Conservation (phyloP, 192 early-diverging fungal species). For the Rhizophagus clarus region DNA sequence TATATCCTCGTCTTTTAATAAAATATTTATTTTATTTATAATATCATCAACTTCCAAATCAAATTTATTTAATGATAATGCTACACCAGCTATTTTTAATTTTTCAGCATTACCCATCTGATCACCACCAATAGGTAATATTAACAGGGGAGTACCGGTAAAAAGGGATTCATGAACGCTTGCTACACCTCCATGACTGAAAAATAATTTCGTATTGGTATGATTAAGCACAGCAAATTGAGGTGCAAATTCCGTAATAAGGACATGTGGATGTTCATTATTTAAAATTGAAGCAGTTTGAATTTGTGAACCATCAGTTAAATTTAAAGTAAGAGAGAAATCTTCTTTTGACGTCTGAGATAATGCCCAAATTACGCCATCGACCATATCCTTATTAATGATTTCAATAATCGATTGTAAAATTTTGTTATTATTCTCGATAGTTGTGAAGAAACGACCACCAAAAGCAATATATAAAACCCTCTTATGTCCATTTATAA, state of each 20-base stretch:
- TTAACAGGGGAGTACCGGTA: slow-evolving; percentile 8
- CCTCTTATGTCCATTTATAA: slow-evolving; percentile 25
- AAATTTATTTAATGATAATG: no score
- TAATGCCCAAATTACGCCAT: slow-evolving; percentile 42
- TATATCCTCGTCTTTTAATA: no score
- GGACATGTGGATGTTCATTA: slow-evolving; percentile 16
- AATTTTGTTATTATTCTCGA: slow-evolving; percentile 20
- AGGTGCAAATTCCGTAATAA: slow-evolving; percentile 31
- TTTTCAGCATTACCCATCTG: no score
- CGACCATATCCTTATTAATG: slow-evolving; percentile 33
- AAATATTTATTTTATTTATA: no score
- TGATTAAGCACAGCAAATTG: slow-evolving; percentile 42
- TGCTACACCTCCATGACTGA: no score
- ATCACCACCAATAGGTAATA: no score
- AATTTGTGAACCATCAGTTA: neutral
- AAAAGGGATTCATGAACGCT: neutral
- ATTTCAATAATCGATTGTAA: slow-evolving; percentile 31
- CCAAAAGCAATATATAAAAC: slow-evolving; percentile 41
- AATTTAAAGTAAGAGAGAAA: neutral
- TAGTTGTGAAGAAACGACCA: slow-evolving; percentile 12
- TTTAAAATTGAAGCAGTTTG: neutral
- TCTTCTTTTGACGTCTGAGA: no score
- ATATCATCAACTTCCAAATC: no score
- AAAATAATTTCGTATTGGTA: slow-evolving; percentile 10
- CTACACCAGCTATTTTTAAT: no score